Percentiles rank a stretch among this genome's conserved stretches.
phyloP scores from a whole-genome alignment of 371 early-diverging fungal genomes.

The Mortierella sp. region DNA sequence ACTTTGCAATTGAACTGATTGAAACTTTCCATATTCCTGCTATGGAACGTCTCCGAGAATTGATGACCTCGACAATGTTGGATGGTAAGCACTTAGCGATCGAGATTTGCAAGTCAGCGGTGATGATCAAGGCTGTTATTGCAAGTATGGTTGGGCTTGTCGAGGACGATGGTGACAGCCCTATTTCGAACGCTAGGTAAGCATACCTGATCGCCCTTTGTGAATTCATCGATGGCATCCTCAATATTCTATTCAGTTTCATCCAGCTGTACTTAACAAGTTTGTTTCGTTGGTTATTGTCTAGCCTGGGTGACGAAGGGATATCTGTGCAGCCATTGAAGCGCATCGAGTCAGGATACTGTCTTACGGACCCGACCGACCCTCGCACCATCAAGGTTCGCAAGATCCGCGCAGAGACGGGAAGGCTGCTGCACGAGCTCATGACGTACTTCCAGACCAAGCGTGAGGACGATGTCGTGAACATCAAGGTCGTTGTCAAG shows the following conservation, averaged over 20 bases:
- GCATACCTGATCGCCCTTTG: background rate
- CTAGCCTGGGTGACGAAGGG: constrained; percentile 61
- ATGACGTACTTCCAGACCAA: constrained; percentile 64
- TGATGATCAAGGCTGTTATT: constrained; percentile 68
- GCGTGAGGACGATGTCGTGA: constrained; percentile 84
- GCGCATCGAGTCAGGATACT: constrained; percentile 70
- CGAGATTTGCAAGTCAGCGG: constrained; percentile 72
- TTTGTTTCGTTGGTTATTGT: background rate
- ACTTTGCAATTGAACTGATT: constrained; percentile 76
- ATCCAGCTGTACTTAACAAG: no score
- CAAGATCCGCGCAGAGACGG: constrained; percentile 66
- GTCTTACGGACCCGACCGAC: constrained; percentile 67
- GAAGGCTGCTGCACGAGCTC: constrained; percentile 67
- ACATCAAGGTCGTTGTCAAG: constrained; percentile 77
- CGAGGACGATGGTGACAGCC: constrained; percentile 66
- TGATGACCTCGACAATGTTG: constrained; percentile 59
- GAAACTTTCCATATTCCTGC: constrained; percentile 64
- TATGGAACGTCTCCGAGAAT: constrained; percentile 60
- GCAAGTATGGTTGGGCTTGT: constrained; percentile 69
- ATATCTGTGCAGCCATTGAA: constrained; percentile 50
- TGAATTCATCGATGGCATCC: background rate
- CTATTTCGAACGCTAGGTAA: constrained; percentile 53
- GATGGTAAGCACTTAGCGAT: constrained; percentile 61
- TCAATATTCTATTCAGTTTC: background rate
- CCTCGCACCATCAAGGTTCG: constrained; percentile 62